Base-by-base conservation (phyloP, 1,284 basidiomycete species). In the Malassezia restricta region DNA sequence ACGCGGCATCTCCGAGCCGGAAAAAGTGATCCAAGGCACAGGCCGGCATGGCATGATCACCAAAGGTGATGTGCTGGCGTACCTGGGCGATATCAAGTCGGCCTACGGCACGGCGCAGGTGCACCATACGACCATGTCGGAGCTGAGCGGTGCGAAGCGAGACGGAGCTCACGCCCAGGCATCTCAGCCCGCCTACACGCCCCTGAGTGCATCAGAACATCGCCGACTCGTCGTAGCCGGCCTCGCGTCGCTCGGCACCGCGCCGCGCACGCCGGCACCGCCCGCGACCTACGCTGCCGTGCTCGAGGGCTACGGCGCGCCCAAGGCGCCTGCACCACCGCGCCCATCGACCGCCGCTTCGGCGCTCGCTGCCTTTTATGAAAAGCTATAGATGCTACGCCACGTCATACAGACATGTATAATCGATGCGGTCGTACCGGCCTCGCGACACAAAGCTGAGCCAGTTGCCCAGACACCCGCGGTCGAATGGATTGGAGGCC, bases 401-500 rank as follows among this genome's bases (percentile, higher is more conserved):
- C 0, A 98, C 80, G 69, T 94, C 91, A 74, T 91, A 95, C 68
- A 98, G 71, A 58, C 79, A 77, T 41, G 84, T 83, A 75, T 96
- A 99, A 73, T 92, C 84, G 27, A 98, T 83, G 1, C 86, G 87
- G 5, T 94, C 76, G 74, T 87, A 84, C 54, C 79, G 77, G 17
- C 89, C 88, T 47, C 80, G 80, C 41, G 83, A 82, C 92, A 92
- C 98, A 73, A 99, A 98, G 75, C 98, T 57, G 40, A 58, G 49
- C 75, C 94, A 98, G 74, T 99, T 99, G 63, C 80, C 78, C 12
- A 83, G 71, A 11, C 86, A 45, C 2, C 92, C 92, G 24, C 86
- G 68, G 75, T 95, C 87, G 75, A 98, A 99, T 37, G 94, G 94
- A 75, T 99, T 98, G 47, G 79, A 78, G 17, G 83, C 84, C 73